Percentiles rank a stretch among this genome's conserved stretches.
These are phyloP conservation scores for Grifola frondosa DNA, from an alignment of 1,284 basidiomycete genomes.

Conservation along the genomic window DNA sequence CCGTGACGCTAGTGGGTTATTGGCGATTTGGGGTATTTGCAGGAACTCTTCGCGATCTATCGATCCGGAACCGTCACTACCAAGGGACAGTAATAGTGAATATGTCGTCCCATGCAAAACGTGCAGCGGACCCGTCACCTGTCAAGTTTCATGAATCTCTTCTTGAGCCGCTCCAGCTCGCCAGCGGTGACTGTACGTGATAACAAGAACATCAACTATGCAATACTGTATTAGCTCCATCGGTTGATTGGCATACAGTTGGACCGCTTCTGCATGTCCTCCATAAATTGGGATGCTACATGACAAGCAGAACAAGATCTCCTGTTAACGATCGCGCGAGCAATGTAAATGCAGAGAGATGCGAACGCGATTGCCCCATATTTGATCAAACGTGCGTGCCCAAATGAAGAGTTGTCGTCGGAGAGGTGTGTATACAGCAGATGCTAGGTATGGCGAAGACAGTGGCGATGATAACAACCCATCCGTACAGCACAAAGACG, in stretches of 20 bases:
- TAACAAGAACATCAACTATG: not conserved
- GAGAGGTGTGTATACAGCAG: too few relatives aligned
- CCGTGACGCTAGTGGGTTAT: slow-evolving; percentile 93
- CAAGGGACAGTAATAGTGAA: not conserved
- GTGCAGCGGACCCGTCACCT: slow-evolving; percentile 47
- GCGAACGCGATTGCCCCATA: slow-evolving; percentile 80
- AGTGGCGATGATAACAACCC: slow-evolving; percentile 12
- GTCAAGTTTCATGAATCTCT: slow-evolving; percentile 99
- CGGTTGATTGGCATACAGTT: slow-evolving; percentile 80
- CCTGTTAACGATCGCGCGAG: slow-evolving; percentile 7
- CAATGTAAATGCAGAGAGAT: slow-evolving; percentile 6
- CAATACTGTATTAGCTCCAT: too few relatives aligned
- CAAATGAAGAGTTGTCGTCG: not conserved
- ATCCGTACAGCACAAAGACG: slow-evolving; percentile 16
- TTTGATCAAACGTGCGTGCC: slow-evolving; percentile 15
- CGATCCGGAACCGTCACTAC: slow-evolving; percentile 90
- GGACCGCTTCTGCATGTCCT: slow-evolving; percentile 90
- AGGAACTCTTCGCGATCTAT: slow-evolving; percentile 99
- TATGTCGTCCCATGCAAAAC: not conserved
- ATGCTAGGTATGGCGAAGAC: slow-evolving; percentile 1
- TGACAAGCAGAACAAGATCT: slow-evolving; percentile 11
- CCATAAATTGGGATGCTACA: slow-evolving; percentile 86
- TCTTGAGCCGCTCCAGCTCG: slow-evolving; percentile 94
- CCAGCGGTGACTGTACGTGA: slow-evolving; percentile 75
- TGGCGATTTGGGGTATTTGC: slow-evolving; percentile 98